phyloP scores from a whole-genome alignment of 257 asterid species.

The Solanum pimpinellifolium region DNA sequence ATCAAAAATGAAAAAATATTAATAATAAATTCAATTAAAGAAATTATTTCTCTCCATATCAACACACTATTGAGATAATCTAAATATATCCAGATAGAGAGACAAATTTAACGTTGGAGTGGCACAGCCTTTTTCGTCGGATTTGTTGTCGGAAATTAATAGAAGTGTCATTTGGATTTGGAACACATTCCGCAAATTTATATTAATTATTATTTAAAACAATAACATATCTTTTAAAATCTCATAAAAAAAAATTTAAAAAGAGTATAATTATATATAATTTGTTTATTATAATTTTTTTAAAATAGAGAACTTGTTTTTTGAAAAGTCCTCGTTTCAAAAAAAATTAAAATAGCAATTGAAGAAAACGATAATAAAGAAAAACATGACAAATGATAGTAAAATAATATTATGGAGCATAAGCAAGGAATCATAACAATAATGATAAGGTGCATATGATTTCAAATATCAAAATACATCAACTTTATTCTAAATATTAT shows the following conservation, averaged over 20 bases:
- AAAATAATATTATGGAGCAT: neutral
- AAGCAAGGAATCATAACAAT: neutral
- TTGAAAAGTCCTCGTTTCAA: too few species aligned
- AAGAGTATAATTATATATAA: too few species aligned
- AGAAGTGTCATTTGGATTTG: neutral
- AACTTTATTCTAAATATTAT: too few species aligned
- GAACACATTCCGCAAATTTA: neutral
- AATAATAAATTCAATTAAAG: too few species aligned
- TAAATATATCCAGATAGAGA: neutral
- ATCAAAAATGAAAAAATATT: too few species aligned
- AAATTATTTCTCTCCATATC: too few species aligned
- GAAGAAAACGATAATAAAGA: neutral
- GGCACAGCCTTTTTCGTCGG: neutral
- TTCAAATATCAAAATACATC: neutral
- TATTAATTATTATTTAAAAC: too few species aligned
- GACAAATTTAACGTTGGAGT: neutral
- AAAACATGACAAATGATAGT: neutral
- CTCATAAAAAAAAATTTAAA: neutral
- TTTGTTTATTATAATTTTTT: neutral
- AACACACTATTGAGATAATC: too few species aligned
- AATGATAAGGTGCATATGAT: neutral
- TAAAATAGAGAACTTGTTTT: neutral
- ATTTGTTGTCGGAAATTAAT: neutral
- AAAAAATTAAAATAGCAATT: neutral
- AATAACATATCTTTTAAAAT: too few species aligned